Evolutionary conservation across 2,329 filamentous ascomycete genomes (phyloP), one percentile per base, ranked within the genome.

Genomic region (Claviceps arundinis): DNA sequence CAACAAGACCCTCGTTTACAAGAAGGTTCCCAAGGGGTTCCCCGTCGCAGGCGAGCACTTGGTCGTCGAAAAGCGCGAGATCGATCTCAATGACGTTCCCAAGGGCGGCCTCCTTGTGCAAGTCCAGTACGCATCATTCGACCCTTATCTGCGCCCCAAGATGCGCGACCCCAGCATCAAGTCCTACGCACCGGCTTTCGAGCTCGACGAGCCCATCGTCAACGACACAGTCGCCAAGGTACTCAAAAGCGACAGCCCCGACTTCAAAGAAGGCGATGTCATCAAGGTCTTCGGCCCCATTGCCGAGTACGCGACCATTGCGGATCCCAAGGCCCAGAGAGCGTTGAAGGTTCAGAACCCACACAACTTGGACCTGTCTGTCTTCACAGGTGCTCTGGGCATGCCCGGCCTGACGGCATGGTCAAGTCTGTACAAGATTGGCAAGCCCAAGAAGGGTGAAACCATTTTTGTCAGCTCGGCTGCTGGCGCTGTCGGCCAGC

Each of bases 381-480:
- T 81, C 60, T 95, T 89, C 72, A 67, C 90, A 22, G 88, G 88
- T 41, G 75, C 85, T 1, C 74, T 95, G 44, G 70, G 70, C 43
- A 70, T 72, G 68, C 68, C 84, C 0, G 84, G 82, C 2, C 63
- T 86, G 51, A 87, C 84, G 0, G 84, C 84, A 1, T 87, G 84
- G 64, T 84, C 85, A 53, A 82, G 83, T 5, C 73, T 88, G 57
- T 64, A 80, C 55, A 75, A 84, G 47, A 75, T 88, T 6, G 84
- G 79, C 0, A 68, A 81, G 59, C 77, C 83, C 37, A 78, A 80
- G 61, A 67, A 73, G 54, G 83, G 82, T 1, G 82, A 88, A 59
- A 90, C 85, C 41, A 88, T 95, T 62, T 89, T 91, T 67, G 76
- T 95, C 58, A 86, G 81, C 53, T 84, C 86, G 3, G 88, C 88